Evolutionary conservation across 83 land plant genomes (phyloP).

Genomic region (Isoetes engelmannii): DNA sequence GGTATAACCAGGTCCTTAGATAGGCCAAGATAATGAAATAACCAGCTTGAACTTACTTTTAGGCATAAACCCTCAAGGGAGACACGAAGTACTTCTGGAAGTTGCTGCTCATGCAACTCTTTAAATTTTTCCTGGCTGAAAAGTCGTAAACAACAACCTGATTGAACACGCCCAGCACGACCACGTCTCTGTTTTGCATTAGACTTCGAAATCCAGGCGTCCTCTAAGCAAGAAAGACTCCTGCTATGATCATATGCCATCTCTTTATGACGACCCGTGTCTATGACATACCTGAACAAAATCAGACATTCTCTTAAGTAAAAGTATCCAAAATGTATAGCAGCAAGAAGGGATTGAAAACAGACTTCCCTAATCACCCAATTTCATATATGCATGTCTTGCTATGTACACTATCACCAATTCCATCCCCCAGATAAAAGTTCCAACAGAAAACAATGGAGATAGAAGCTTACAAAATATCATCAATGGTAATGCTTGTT

Average conservation of each 20-base stretch:
- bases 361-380: background rate
- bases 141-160: constrained; percentile 36
- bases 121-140: constrained; percentile 35
- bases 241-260: constrained; percentile 36
- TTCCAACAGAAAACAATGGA: background rate
- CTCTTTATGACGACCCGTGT: constrained; percentile 39
- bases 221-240: constrained; percentile 35
- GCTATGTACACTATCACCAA: background rate
- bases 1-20: too few species aligned
- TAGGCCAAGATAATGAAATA: background rate
- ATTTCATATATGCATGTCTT: background rate
- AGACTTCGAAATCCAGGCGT: constrained; percentile 37
- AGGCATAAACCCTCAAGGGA: constrained; percentile 39
- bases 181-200: constrained; percentile 37
- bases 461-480: constrained; percentile 10
- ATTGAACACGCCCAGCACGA: constrained; percentile 36
- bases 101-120: constrained; percentile 31
- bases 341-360: background rate
- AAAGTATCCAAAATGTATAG: background rate
- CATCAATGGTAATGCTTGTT: constrained; percentile 14
- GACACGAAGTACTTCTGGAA: constrained; percentile 35
- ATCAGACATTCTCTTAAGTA: background rate
- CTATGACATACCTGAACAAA: constrained; percentile 34
- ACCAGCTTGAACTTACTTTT: constrained; percentile 16
- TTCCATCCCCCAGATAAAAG: background rate